A percentile compares a stretch with the other conserved stretches of the same genome.
Conservation (phyloP, 176 grass and related monocot genomes). For the Chloris gayana region DNA sequence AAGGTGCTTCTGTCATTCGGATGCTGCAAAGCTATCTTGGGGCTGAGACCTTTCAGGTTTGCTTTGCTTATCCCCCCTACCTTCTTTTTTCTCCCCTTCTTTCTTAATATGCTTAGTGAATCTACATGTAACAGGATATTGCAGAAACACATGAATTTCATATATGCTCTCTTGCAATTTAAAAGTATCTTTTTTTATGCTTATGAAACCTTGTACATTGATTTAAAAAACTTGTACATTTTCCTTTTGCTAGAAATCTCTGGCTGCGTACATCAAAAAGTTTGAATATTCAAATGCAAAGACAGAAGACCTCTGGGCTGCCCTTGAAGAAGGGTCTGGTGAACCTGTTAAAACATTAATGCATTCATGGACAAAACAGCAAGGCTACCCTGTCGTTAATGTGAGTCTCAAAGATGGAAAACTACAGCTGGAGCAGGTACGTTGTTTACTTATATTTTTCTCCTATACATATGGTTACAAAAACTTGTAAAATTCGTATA, state of each 20-base stretch:
- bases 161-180: not conserved
- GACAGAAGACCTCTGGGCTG: conserved; percentile 94
- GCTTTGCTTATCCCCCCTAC: conserved; percentile 11
- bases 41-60: conserved; percentile 95
- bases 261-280: conserved; percentile 82
- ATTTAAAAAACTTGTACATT: not conserved
- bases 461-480: not conserved
- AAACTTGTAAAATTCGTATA: not conserved
- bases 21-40: conserved; percentile 99
- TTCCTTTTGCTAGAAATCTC: conserved; percentile 73
- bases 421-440: conserved; percentile 83
- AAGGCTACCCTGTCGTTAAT: conserved; percentile 89
- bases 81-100: conserved; percentile 1
- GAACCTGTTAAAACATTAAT: conserved; percentile 86
- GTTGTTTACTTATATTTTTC: not conserved
- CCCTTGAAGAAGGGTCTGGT: conserved; percentile 88
- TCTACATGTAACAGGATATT: conserved; percentile 21
- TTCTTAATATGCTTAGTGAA: conserved; percentile 14
- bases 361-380: conserved; percentile 98
- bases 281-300: conserved; percentile 95
- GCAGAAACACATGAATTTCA: conserved; percentile 8
- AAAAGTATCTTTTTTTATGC: conserved; percentile 3
- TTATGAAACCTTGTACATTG: conserved; percentile 1
- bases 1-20: conserved; percentile 91
- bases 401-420: conserved; percentile 63